phyloP scores from a whole-genome alignment of 768 basidiomycete species.

The Mycena floridula region DNA sequence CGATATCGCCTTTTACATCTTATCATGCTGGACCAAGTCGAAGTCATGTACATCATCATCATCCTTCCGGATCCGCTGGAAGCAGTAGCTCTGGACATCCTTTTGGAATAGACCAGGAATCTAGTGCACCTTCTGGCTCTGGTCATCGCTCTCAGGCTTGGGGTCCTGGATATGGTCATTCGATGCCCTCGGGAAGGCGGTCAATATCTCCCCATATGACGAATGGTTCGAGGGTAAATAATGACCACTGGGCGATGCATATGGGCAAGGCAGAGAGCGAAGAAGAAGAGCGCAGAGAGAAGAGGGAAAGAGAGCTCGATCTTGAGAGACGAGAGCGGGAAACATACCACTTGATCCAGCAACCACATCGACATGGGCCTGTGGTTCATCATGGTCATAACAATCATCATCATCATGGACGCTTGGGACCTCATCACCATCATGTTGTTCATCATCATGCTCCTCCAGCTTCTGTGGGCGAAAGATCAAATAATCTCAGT shows the following conservation, averaged over 20 bases:
- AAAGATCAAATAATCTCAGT: slow-evolving; percentile 15
- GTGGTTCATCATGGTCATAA: slow-evolving; percentile 27
- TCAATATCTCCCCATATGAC: too few relatives aligned
- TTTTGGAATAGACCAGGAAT: too few relatives aligned
- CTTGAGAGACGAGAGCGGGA: slow-evolving; percentile 5
- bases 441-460: slow-evolving; percentile 46
- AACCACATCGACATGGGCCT: slow-evolving; percentile 15
- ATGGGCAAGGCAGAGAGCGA: slow-evolving; percentile 21
- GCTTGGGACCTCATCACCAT: slow-evolving; percentile 29
- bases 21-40: too few relatives aligned
- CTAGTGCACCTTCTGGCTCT: too few relatives aligned
- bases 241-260: not conserved
- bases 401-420: slow-evolving; percentile 37
- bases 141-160: too few relatives aligned
- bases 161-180: too few relatives aligned
- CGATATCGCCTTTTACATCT: too few relatives aligned
- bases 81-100: too few relatives aligned
- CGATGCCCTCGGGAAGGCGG: too few relatives aligned
- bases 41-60: too few relatives aligned
- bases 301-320: slow-evolving; percentile 19
- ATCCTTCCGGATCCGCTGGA: too few relatives aligned
- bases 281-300: slow-evolving; percentile 10
- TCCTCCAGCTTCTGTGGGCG: slow-evolving; percentile 17
- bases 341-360: slow-evolving; percentile 4
- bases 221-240: too few relatives aligned